Evolutionary conservation across 371 early-diverging fungal species (phyloP).

Genomic region (Apophysomyces variabilis): DNA sequence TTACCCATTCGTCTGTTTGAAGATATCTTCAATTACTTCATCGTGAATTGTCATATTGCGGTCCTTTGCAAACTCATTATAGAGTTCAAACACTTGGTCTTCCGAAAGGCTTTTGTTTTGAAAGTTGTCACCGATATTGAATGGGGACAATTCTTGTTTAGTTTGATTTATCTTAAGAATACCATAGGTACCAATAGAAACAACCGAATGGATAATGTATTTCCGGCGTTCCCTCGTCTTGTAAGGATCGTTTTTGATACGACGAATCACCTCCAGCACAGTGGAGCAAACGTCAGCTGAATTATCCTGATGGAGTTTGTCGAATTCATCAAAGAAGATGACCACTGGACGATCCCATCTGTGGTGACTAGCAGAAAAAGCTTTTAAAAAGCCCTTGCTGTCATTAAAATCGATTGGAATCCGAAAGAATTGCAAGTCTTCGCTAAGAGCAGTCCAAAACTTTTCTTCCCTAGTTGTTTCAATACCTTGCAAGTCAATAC

Average conservation of each 20-base stretch:
- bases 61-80: conserved; percentile 15
- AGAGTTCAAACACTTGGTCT: conserved; percentile 4
- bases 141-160: conserved; percentile 14
- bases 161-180: conserved; percentile 19
- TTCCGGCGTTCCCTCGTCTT: not conserved
- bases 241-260: not conserved
- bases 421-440: not conserved
- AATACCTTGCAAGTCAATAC: not conserved
- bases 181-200: conserved; percentile 20
- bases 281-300: conserved; percentile 11
- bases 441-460: not conserved
- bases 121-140: conserved; percentile 20
- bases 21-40: conserved; percentile 19
- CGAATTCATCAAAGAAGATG: conserved; percentile 23
- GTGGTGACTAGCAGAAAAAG: not conserved
- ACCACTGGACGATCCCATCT: conserved; percentile 17
- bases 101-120: conserved; percentile 18
- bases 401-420: not conserved
- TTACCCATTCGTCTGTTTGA: conserved; percentile 18
- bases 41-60: conserved; percentile 9
- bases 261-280: conserved; percentile 5
- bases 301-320: conserved; percentile 13
- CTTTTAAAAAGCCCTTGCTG: not conserved
- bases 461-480: not conserved
- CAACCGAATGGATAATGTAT: conserved; percentile 17